A percentile compares a stretch with the other conserved stretches of the same genome.
Evolutionary conservation across 2,329 filamentous ascomycete genomes (phyloP).

Genomic region (Fusarium temperatum): DNA sequence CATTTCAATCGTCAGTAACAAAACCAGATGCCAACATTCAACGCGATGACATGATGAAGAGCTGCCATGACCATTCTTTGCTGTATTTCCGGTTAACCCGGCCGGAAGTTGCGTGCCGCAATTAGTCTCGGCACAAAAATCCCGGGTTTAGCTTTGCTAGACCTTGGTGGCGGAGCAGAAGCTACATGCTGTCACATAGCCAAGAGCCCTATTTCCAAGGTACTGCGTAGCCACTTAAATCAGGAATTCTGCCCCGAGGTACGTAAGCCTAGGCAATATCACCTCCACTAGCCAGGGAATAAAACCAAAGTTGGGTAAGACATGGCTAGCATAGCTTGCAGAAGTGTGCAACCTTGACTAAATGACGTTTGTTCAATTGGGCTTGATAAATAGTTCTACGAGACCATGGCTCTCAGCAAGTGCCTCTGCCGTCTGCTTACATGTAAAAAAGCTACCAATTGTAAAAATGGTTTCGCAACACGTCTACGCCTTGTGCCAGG

Average conservation of each 20-base stretch:
- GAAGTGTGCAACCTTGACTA: neutral
- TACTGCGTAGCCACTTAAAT: neutral
- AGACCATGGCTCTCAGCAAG: neutral
- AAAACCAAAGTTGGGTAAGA: neutral
- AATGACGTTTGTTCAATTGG: slow-evolving; percentile 1
- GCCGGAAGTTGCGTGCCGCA: slow-evolving; percentile 21
- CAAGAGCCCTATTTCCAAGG: neutral
- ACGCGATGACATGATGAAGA: neutral
- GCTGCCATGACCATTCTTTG: neutral
- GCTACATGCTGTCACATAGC: neutral
- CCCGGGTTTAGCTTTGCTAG: slow-evolving; percentile 3
- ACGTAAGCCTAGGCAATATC: slow-evolving; percentile 1
- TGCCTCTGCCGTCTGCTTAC: neutral
- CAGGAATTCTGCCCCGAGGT: neutral
- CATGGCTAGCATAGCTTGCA: neutral
- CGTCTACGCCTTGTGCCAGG: slow-evolving; percentile 62
- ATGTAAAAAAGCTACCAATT: neutral
- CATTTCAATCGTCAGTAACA: neutral
- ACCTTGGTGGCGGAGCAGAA: neutral
- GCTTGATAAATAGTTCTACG: neutral
- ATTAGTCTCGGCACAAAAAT: slow-evolving; percentile 1
- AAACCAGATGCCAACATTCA: neutral
- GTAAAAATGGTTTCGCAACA: slow-evolving; percentile 42
- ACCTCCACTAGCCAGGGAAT: neutral
- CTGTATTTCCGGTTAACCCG: slow-evolving; percentile 4